A percentile compares a stretch with the other conserved stretches of the same genome.
These are phyloP conservation scores for Aspergillus tanneri DNA, from an alignment of 2,329 filamentous ascomycete genomes.

Conservation along the genomic window DNA sequence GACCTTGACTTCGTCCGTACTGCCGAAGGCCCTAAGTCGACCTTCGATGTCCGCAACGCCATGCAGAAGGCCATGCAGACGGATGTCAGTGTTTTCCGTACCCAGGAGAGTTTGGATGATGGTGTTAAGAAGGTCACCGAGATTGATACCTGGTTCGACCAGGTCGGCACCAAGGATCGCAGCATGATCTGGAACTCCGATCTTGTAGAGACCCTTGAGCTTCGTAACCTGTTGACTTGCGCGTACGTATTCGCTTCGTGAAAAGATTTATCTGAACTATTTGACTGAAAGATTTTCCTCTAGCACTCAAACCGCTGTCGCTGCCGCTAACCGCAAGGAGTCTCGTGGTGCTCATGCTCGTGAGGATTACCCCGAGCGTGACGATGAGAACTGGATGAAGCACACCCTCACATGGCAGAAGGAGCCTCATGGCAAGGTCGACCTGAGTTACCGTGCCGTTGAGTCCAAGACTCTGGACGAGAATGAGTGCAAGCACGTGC, in stretches of 20 bases:
- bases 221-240: conserved; percentile 94
- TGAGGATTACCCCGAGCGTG: conserved; percentile 93
- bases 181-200: conserved; percentile 99
- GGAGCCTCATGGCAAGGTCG: conserved; percentile 80
- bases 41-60: conserved; percentile 79
- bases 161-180: conserved; percentile 94
- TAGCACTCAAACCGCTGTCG: conserved; percentile 83
- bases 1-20: conserved; percentile 83
- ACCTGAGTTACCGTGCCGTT: conserved; percentile 83
- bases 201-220: conserved; percentile 91
- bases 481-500: conserved; percentile 92
- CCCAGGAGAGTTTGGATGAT: conserved; percentile 88
- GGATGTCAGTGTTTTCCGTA: conserved; percentile 95
- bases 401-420: conserved; percentile 97
- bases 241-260: conserved; percentile 62
- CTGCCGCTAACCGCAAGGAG: conserved; percentile 93
- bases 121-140: conserved; percentile 84
- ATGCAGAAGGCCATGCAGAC: conserved; percentile 99
- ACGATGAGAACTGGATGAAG: conserved; percentile 99
- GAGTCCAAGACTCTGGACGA: conserved; percentile 83
- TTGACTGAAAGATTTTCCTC: conserved; percentile 12
- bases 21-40: conserved; percentile 79
- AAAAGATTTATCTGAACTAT: conserved; percentile 8
- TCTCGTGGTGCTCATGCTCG: conserved; percentile 95
- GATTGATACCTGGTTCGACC: conserved; percentile 74